phyloP scores from a whole-genome alignment of 345 rosid genomes.

The Garcia nutans region DNA sequence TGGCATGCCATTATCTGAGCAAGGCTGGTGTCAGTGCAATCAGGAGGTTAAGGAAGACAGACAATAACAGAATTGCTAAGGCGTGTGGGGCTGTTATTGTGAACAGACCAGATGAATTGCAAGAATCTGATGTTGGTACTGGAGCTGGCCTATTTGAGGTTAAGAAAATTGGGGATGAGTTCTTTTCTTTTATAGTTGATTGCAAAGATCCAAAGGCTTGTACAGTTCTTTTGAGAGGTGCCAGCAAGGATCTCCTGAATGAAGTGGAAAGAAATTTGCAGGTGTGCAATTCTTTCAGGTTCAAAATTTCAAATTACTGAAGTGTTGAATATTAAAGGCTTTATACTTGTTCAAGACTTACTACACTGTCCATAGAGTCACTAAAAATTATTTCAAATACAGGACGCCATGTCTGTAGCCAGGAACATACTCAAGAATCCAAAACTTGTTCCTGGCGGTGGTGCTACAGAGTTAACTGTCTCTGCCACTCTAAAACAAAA shows the following conservation, averaged over 20 bases:
- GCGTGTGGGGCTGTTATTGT: slow-evolving; percentile 93
- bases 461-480: slow-evolving; percentile 88
- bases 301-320: not conserved
- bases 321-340: no score
- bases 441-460: slow-evolving; percentile 92
- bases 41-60: slow-evolving; percentile 80
- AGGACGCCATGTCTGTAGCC: slow-evolving; percentile 98
- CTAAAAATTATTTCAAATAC: not conserved
- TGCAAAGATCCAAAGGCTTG: slow-evolving; percentile 96
- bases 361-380: not conserved
- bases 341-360: not conserved
- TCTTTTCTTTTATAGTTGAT: slow-evolving; percentile 79
- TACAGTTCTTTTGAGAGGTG: slow-evolving; percentile 84
- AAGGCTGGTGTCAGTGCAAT: slow-evolving; percentile 95
- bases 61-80: slow-evolving; percentile 89
- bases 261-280: slow-evolving; percentile 98
- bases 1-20: slow-evolving; percentile 89
- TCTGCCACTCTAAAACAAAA: slow-evolving; percentile 91
- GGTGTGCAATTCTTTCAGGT: slow-evolving; percentile 35
- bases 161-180: slow-evolving; percentile 89
- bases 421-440: slow-evolving; percentile 97
- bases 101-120: slow-evolving; percentile 85
- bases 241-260: slow-evolving; percentile 93
- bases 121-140: slow-evolving; percentile 90
- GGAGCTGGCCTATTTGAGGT: slow-evolving; percentile 95